Evolutionary conservation across 768 basidiomycete species (phyloP).

Genomic region (Mycena amicta): DNA sequence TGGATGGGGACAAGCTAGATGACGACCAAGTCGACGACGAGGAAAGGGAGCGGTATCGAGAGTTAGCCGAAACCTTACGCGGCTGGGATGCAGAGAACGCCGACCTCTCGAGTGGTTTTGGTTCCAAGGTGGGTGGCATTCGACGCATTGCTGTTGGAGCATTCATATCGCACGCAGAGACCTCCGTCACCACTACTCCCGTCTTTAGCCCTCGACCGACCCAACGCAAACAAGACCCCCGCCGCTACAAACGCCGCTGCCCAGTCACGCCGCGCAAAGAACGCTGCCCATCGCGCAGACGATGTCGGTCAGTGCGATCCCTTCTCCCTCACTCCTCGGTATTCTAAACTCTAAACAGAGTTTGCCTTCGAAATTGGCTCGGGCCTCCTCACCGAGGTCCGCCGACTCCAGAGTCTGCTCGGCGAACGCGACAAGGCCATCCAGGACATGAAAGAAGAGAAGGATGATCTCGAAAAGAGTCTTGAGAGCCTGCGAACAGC

Average conservation of each 20-base stretch:
- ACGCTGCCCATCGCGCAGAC: conserved; percentile 86
- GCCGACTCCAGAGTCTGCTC: conserved; percentile 87
- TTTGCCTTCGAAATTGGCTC: conserved; percentile 99
- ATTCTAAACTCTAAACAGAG: conserved; percentile 49
- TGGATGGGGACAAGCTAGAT: conserved; percentile 63
- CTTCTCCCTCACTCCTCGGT: conserved; percentile 9
- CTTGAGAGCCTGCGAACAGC: conserved; percentile 74
- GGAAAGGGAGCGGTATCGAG: conserved; percentile 72
- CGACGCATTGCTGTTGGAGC: not conserved
- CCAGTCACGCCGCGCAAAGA: conserved; percentile 87
- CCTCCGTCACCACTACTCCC: conserved; percentile 43
- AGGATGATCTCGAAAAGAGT: conserved; percentile 81
- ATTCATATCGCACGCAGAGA: not conserved
- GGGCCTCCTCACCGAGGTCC: conserved; percentile 86
- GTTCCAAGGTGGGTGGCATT: conserved; percentile 53
- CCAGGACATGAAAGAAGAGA: conserved; percentile 89
- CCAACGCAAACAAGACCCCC: conserved; percentile 42
- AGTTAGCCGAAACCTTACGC: conserved; percentile 74
- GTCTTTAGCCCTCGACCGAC: conserved; percentile 62
- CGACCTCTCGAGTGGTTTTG: conserved; percentile 71
- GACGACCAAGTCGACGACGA: conserved; percentile 67
- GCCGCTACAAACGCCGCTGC: conserved; percentile 70
- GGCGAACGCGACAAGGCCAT: conserved; percentile 92
- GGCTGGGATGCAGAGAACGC: conserved; percentile 82
- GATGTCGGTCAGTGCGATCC: conserved; percentile 63